Base-by-base conservation (phyloP, 2,329 filamentous ascomycete species). In the Colletotrichum destructivum region DNA sequence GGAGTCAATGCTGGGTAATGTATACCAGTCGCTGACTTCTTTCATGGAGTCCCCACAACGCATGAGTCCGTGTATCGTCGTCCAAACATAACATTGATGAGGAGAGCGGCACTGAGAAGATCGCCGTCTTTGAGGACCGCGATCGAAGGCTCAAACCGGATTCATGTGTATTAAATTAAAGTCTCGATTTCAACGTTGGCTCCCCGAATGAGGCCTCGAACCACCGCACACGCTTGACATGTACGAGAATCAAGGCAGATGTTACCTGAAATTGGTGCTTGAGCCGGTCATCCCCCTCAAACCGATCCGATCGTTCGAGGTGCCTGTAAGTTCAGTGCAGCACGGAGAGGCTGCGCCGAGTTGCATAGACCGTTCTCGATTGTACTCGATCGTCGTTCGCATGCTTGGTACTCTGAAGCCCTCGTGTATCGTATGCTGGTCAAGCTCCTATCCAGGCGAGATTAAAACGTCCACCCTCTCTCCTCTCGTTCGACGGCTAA, bases 131-230 rank as follows among this genome's bases (percentile, higher is more conserved):
- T 42, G 35, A 31, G 23, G 38, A 38, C 3, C 13, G n/a, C 3
- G n/a, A 23, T 13, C 6, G 35, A 38, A 23, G 42, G 55, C n/a
- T 38, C 23, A 38, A 18, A 57, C 40, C 35, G 55, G 23, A 57
- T 57, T 42, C 13, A 16, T n/a, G 55, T 42, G 38, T 42, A 42
- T 38, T 57, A 40, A 57, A 42, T 57, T 57, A 42, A 42, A 23
- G n/a, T 57, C 35, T 57, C 55, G 55, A 42, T 16, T 40, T 42
- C 31, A 56, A 56, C 6, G 35, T n/a, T 56, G 54, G 35, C 35
- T 38, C 35, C 12, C 54, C 16, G 12, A 42, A 21, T 23, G 7
- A 57, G n/a, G 23, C 13, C 12, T 42, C 55, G 42, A 23, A 21
- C 16, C n/a, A n/a, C 7, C 13, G 38, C 55, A 18, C 12, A 42